Conservation (phyloP, 2,329 filamentous ascomycete species). For the Fusarium veterinarium region DNA sequence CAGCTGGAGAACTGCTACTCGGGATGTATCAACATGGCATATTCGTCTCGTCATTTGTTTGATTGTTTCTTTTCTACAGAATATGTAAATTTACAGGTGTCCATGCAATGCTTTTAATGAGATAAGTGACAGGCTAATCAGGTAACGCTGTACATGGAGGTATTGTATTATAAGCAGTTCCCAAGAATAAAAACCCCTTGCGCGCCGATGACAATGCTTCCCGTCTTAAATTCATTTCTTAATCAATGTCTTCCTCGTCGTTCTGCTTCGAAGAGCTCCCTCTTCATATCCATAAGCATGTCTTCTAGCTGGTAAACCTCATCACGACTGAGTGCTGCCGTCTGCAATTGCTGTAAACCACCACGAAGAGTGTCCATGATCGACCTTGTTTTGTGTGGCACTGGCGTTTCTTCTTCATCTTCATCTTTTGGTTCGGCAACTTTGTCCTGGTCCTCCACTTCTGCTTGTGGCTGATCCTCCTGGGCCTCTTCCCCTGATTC, state of each 20-base stretch:
- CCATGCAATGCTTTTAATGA: conserved; percentile 16
- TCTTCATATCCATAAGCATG: conserved; percentile 81
- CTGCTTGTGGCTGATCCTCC: not conserved
- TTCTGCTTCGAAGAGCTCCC: conserved; percentile 78
- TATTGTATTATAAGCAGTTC: conserved; percentile 32
- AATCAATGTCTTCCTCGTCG: conserved; percentile 61
- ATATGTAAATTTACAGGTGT: conserved; percentile 14
- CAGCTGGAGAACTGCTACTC: not conserved
- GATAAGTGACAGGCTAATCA: conserved; percentile 10
- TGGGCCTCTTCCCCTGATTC: not conserved
- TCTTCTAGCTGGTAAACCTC: conserved; percentile 81
- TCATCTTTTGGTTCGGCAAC: conserved; percentile 2
- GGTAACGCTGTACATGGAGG: conserved; percentile 27
- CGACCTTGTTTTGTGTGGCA: conserved; percentile 28
- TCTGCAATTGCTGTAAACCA: conserved; percentile 67
- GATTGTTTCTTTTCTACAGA: conserved; percentile 30
- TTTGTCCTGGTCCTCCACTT: conserved; percentile 5
- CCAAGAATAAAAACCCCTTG: conserved; percentile 15
- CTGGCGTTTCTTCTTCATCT: conserved; percentile 1
- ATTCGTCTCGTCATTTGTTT: conserved; percentile 24
- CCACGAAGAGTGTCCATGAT: conserved; percentile 51
- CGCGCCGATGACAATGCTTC: conserved; percentile 38
- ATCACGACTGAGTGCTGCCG: conserved; percentile 68
- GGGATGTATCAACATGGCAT: not conserved
- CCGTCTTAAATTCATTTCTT: conserved; percentile 18